Evolutionary conservation across 1,139 yeast species (phyloP), one percentile per base, ranked within the genome.

Genomic region (Sugiyamaella pinicola): DNA sequence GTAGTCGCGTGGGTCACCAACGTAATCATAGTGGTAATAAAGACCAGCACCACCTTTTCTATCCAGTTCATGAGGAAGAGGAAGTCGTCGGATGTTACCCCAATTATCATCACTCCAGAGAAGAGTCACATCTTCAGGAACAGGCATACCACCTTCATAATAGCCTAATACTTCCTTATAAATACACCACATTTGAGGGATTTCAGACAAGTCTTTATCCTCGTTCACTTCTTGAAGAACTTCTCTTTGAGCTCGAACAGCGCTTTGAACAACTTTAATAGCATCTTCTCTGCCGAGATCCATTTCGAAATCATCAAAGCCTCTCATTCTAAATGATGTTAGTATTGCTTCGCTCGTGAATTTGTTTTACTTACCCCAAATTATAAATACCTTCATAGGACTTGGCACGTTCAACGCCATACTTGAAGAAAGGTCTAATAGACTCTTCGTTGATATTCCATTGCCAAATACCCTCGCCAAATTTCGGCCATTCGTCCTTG

Each of bases 181-280:
- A 24, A 59, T 47, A 49, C 59, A 58, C 62, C 62, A 59, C 57
- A 57, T 54, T 34, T 58, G 60, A 12, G 62, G 61, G 19, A 59
- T 47, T 6, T 51, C 59, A 5, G 41, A 13, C 47, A 55, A 31
- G 9, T 40, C 42, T 42, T 40, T 54, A 21, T 55, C 55, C 1
- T 34, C 18, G 24, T 47, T 37, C 3, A 31, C 45, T 13, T 52
- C 52, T 2, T 21, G 15, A 12, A 58, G 49, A n/a, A 59, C 45
- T 5, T 57, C 43, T 43, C 58, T 47, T 51, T 58, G 62, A 12
- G 33, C 51, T 10, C 40, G 19, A 10, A 58, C 58, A 9, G 55
- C 58, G 19, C 55, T 49, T 26, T 47, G 50, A 15, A 57, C 39
- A 10, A 52, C 52, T 22, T 47, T 45, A 29, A 58, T 42, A 9